Conservation (phyloP, 2,329 filamentous ascomycete genomes). For the Diaporthe eres region DNA sequence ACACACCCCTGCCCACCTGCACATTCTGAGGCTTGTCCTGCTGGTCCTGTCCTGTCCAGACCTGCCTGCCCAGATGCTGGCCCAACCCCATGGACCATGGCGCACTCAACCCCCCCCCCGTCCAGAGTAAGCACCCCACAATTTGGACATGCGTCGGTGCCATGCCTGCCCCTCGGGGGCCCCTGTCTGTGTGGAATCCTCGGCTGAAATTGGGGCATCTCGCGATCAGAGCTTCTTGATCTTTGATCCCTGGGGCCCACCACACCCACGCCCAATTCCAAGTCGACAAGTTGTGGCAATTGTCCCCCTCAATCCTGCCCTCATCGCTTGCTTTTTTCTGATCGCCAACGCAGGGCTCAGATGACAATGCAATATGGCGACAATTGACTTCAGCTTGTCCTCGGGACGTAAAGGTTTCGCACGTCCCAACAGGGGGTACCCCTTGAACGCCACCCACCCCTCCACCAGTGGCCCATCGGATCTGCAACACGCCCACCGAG, state of each 20-base stretch:
- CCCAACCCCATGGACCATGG: conserved; percentile 4
- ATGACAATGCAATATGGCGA: conserved; percentile 15
- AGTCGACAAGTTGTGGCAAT: neutral
- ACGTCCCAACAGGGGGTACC: conserved; percentile 24
- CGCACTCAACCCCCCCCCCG: neutral
- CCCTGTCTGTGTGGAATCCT: conserved; percentile 31
- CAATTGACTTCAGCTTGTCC: conserved; percentile 19
- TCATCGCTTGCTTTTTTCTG: neutral
- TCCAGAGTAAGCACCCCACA: conserved; percentile 33
- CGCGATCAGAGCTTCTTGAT: conserved; percentile 34
- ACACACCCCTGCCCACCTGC: conserved; percentile 15
- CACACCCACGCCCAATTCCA: neutral
- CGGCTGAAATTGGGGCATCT: conserved; percentile 37
- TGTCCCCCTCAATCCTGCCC: neutral
- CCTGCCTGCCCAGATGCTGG: conserved; percentile 18
- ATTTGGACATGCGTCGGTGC: conserved; percentile 35
- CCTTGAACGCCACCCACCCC: neutral
- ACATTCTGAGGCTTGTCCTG: conserved; percentile 24
- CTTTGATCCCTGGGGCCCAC: conserved; percentile 22
- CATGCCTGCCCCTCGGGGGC: neutral
- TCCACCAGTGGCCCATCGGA: conserved; percentile 4
- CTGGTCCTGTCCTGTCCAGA: neutral
- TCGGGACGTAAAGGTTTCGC: conserved; percentile 21
- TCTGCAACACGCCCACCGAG: conserved; percentile 37
- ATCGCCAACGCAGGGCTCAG: neutral